Conservation (phyloP, 495 filamentous ascomycete species). For the Penicillium mononematosum region DNA sequence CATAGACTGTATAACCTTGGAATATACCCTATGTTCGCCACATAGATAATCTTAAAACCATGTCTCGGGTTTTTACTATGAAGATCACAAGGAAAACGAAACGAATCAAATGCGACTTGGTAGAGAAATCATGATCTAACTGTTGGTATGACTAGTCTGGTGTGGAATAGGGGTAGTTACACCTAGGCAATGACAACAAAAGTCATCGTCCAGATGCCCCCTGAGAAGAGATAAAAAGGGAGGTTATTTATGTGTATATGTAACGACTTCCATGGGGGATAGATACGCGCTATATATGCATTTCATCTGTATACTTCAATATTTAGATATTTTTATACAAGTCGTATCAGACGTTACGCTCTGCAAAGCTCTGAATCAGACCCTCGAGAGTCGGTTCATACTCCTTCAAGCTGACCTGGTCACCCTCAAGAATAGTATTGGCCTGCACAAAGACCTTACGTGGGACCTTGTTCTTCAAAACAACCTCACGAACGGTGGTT, state of each 20-base stretch:
- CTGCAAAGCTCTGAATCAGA: slow-evolving; percentile 87
- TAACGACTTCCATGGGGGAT: no score
- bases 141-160: not conserved
- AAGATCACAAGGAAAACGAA: not conserved
- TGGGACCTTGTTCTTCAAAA: slow-evolving; percentile 83
- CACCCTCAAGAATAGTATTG: slow-evolving; percentile 76
- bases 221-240: not conserved
- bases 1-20: not conserved
- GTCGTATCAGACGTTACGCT: slow-evolving; percentile 56
- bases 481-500: slow-evolving; percentile 69
- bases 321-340: slow-evolving; percentile 28
- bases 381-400: slow-evolving; percentile 86
- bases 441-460: slow-evolving; percentile 96
- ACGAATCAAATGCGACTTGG: not conserved
- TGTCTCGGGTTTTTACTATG: not conserved
- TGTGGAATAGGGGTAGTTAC: not conserved
- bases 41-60: not conserved
- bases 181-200: not conserved
- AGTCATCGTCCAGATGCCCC: not conserved
- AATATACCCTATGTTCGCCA: not conserved
- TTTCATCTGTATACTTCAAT: not conserved
- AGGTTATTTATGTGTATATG: not conserved
- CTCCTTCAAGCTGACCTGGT: slow-evolving; percentile 76
- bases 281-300: not conserved
- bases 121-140: not conserved